Evolutionary conservation across 2,329 filamentous ascomycete genomes (phyloP).

Genomic region (Trichoderma afroharzianum): DNA sequence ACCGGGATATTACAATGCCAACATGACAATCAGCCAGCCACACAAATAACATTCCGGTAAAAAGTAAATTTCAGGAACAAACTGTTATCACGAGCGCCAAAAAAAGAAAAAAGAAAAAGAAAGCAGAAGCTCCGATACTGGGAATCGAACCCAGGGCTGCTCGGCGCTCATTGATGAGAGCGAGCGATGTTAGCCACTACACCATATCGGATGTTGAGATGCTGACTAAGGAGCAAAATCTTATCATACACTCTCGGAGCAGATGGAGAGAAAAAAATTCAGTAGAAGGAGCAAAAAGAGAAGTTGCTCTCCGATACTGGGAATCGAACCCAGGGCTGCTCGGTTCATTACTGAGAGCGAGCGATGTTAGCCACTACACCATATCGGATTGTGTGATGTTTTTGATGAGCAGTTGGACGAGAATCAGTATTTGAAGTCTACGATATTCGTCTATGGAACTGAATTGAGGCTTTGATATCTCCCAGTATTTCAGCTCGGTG

Average conservation of each 20-base stretch:
- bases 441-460: too few relatives aligned
- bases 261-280: neutral
- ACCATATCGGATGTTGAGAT: conserved; percentile 30
- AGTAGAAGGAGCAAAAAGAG: neutral
- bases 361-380: conserved; percentile 37
- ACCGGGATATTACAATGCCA: neutral
- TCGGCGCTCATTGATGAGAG: conserved; percentile 17
- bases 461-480: neutral
- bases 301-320: conserved; percentile 30
- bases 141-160: conserved; percentile 22
- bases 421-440: neutral
- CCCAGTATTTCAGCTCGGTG: fast-evolving
- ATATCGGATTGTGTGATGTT: conserved; percentile 27
- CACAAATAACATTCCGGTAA: neutral
- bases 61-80: neutral
- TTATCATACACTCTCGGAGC: neutral
- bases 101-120: neutral
- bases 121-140: conserved; percentile 17
- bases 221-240: neutral
- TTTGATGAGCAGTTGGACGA: neutral
- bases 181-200: conserved; percentile 38
- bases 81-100: neutral
- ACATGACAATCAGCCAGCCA: neutral
- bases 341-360: conserved; percentile 30
- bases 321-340: conserved; percentile 36